Evolutionary conservation across 2,329 filamentous ascomycete genomes (phyloP).

Genomic region (Venturia effusa): DNA sequence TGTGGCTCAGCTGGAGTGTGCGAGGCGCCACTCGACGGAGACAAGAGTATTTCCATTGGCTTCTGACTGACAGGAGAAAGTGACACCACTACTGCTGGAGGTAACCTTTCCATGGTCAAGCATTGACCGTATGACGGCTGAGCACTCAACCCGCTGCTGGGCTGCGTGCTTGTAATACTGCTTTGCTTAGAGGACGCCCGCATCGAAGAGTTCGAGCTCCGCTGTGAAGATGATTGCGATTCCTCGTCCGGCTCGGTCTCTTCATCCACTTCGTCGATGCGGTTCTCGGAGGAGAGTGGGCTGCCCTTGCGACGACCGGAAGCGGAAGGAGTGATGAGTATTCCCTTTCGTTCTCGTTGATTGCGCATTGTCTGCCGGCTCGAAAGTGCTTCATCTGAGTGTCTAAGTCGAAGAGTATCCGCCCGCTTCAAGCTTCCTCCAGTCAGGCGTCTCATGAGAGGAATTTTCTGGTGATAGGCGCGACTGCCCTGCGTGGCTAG

Average conservation of each 20-base stretch:
- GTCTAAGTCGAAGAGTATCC: neutral
- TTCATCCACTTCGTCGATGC: slow-evolving; percentile 3
- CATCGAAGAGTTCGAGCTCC: neutral
- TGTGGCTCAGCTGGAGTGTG: neutral
- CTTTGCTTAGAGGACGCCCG: neutral
- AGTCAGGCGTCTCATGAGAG: neutral
- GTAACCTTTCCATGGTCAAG: neutral
- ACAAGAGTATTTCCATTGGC: neutral
- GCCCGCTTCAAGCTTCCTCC: neutral
- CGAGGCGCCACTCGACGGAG: neutral
- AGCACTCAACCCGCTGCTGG: neutral
- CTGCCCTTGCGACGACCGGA: neutral
- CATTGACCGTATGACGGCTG: neutral
- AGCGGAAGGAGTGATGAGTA: neutral
- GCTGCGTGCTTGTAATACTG: neutral
- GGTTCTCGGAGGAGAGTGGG: neutral
- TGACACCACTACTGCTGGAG: neutral
- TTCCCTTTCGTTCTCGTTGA: neutral
- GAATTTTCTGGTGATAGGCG: neutral
- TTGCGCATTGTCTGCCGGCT: neutral
- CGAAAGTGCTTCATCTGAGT: neutral
- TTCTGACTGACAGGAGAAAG: neutral
- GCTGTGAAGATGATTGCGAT: slow-evolving; percentile 4
- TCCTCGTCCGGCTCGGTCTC: neutral
- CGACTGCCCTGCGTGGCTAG: neutral